Conservation (phyloP, 371 early-diverging fungal species). For the Mucor irregularis region DNA sequence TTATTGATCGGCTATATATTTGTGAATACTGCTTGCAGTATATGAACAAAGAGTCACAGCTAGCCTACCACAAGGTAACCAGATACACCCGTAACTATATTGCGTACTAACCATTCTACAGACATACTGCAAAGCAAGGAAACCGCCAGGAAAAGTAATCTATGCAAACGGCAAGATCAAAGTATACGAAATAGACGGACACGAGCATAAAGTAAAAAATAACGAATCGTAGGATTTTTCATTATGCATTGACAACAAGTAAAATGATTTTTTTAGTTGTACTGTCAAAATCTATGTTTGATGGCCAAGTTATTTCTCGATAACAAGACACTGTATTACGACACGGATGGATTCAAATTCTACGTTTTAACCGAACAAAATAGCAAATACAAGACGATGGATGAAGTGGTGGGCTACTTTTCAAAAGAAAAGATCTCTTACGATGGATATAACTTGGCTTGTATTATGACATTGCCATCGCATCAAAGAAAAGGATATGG, state of each 20-base stretch:
- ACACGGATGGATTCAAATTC: constrained; percentile 97
- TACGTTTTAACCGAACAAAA: constrained; percentile 88
- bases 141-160: constrained; percentile 89
- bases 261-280: constrained; percentile 51
- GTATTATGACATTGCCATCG: constrained; percentile 85
- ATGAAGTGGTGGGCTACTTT: constrained; percentile 68
- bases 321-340: constrained; percentile 98
- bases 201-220: constrained; percentile 68
- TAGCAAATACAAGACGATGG: constrained; percentile 30
- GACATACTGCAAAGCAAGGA: constrained; percentile 59
- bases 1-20: constrained; percentile 72
- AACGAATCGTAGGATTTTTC: too few species aligned
- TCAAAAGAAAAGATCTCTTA: constrained; percentile 77
- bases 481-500: constrained; percentile 89
- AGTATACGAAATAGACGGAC: constrained; percentile 93
- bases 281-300: constrained; percentile 95
- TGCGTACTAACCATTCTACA: background rate
- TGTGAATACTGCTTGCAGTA: constrained; percentile 91
- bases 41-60: constrained; percentile 48
- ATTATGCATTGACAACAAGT: background rate
- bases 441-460: constrained; percentile 85
- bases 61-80: constrained; percentile 55
- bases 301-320: constrained; percentile 96
- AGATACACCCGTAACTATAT: background rate
- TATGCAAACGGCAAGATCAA: constrained; percentile 78